Evolutionary conservation across 2,329 filamentous ascomycete species (phyloP).

Genomic region (Rhynchosporium secalis): DNA sequence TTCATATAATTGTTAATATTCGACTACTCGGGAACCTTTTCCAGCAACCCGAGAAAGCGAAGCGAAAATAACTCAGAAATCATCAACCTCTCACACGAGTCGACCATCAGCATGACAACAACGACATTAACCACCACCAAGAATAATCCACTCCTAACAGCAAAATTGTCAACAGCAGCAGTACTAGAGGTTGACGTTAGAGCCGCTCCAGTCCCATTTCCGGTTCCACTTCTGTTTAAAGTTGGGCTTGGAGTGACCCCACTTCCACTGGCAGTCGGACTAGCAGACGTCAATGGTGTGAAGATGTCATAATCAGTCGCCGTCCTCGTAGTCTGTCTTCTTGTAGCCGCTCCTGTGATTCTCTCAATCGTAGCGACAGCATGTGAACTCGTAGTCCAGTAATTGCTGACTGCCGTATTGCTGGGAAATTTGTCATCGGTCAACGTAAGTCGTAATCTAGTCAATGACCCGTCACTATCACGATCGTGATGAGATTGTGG

Average conservation of each 20-base stretch:
- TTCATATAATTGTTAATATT: no score
- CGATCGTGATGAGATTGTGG: background rate
- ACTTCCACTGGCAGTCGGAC: background rate
- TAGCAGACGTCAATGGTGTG: background rate
- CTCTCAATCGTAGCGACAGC: background rate
- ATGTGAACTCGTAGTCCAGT: constrained; percentile 1
- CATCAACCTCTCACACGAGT: background rate
- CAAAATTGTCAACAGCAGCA: background rate
- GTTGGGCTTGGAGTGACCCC: background rate
- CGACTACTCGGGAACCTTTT: no score
- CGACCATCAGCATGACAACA: constrained; percentile 9
- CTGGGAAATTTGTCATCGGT: background rate
- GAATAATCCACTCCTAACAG: background rate
- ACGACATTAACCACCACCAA: constrained; percentile 11
- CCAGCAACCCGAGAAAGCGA: no score
- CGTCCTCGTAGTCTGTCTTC: background rate
- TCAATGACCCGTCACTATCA: background rate
- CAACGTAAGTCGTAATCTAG: background rate
- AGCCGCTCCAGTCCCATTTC: background rate
- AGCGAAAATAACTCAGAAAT: background rate
- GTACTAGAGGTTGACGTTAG: background rate
- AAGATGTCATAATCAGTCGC: background rate
- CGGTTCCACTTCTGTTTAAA: background rate
- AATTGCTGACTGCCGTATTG: constrained; percentile 1
- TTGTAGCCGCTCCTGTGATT: background rate